Conservation (phyloP, 148 eudicot genomes). For the Chenopodium formosanum region DNA sequence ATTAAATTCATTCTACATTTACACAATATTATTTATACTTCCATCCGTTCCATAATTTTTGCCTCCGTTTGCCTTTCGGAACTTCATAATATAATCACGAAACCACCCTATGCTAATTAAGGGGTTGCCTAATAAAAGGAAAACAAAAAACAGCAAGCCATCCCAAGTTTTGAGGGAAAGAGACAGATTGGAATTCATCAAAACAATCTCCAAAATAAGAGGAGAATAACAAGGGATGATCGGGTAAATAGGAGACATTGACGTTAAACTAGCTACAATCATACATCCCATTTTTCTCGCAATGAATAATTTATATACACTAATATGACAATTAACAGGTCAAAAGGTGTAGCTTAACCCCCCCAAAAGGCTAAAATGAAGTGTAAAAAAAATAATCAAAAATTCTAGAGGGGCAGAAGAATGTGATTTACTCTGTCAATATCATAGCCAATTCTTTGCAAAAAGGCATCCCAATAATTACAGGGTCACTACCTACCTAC, state of each 20-base stretch:
- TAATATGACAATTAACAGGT: constrained; percentile 19
- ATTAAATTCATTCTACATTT: too few species aligned
- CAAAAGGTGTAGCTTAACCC: constrained; percentile 14
- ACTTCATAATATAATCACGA: too few species aligned
- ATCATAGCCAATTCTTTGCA: constrained; percentile 8
- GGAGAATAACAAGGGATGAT: constrained; percentile 25
- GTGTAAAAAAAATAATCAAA: constrained; percentile 14
- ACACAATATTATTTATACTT: too few species aligned
- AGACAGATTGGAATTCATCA: neutral
- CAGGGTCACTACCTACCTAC: constrained; percentile 28
- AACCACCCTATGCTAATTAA: too few species aligned
- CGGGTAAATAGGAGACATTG: constrained; percentile 5
- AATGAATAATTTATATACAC: constrained; percentile 29
- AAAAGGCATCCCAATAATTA: constrained; percentile 23
- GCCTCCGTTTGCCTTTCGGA: too few species aligned
- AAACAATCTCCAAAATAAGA: neutral
- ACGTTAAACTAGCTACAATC: constrained; percentile 14
- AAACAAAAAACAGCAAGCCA: neutral
- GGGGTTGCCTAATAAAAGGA: neutral
- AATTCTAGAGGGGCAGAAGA: constrained; percentile 14
- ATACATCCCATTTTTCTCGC: constrained; percentile 17
- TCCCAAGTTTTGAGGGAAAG: neutral
- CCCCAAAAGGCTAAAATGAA: constrained; percentile 13
- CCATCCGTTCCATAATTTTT: too few species aligned
- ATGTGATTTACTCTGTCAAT: constrained; percentile 19